Evolutionary conservation across 177 flowering plant species (phyloP).

Genomic region (Vitis hybrid): DNA sequence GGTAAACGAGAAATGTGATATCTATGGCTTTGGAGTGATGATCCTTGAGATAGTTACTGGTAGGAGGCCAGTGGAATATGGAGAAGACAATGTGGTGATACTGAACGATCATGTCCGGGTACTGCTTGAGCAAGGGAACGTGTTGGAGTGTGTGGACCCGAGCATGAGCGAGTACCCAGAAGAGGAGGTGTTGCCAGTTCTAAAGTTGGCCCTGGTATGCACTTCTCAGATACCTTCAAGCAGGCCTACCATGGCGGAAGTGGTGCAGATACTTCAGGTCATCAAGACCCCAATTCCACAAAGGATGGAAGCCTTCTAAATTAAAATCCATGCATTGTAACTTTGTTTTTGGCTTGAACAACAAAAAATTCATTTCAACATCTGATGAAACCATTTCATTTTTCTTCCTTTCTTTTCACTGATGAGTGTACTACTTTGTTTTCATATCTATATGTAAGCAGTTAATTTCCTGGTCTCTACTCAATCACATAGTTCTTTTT

Average conservation of each 20-base stretch:
- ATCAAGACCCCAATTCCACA: slow-evolving; percentile 79
- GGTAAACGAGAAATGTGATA: slow-evolving; percentile 70
- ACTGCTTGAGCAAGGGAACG: slow-evolving; percentile 79
- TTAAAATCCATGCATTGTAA: too few species aligned
- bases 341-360: too few species aligned
- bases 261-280: slow-evolving; percentile 86
- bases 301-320: slow-evolving; percentile 47
- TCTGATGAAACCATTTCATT: too few species aligned
- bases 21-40: slow-evolving; percentile 52
- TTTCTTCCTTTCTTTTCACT: too few species aligned
- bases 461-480: too few species aligned
- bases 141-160: slow-evolving; percentile 72
- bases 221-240: slow-evolving; percentile 94
- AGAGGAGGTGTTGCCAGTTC: slow-evolving; percentile 86
- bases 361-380: too few species aligned
- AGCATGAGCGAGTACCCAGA: slow-evolving; percentile 71
- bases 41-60: slow-evolving; percentile 88
- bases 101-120: slow-evolving; percentile 69
- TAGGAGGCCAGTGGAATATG: slow-evolving; percentile 81
- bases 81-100: slow-evolving; percentile 84
- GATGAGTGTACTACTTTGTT: too few species aligned
- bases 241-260: slow-evolving; percentile 93
- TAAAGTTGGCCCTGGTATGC: slow-evolving; percentile 89
- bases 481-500: too few species aligned
- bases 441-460: too few species aligned